phyloP scores from a whole-genome alignment of 1,284 basidiomycete species.

The Cystobasidium sp. region DNA sequence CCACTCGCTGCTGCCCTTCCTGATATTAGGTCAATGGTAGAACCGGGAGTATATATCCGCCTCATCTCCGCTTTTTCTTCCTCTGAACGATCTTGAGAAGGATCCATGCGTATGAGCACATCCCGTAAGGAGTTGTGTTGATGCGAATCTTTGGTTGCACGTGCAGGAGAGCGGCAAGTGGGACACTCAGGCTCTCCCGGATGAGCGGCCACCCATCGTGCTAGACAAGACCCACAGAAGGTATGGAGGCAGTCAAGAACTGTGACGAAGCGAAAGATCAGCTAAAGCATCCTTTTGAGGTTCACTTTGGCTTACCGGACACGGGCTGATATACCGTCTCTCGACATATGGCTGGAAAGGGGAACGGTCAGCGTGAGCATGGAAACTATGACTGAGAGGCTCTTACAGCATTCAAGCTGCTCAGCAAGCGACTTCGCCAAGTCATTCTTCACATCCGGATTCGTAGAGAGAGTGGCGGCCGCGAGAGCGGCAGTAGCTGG shows the following conservation, averaged over 20 bases:
- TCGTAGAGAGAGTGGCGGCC: constrained; percentile 34
- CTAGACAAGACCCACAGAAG: constrained; percentile 41
- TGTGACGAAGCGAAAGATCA: neutral
- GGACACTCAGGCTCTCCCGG: constrained; percentile 41
- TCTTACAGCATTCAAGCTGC: constrained; percentile 43
- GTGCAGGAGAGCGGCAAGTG: constrained; percentile 42
- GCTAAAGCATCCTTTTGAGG: neutral
- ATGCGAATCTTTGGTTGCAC: constrained; percentile 43
- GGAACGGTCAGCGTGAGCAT: neutral
- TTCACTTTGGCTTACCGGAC: constrained; percentile 31
- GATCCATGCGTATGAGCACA: constrained; percentile 41
- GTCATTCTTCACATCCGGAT: constrained; percentile 31
- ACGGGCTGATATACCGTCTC: constrained; percentile 43
- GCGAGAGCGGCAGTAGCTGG: constrained; percentile 23
- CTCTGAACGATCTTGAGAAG: constrained; percentile 27
- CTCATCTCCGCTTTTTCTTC: constrained; percentile 44
- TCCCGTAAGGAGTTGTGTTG: constrained; percentile 38
- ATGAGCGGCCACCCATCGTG: constrained; percentile 36
- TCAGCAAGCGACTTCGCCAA: constrained; percentile 35
- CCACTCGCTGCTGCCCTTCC: constrained; percentile 11
- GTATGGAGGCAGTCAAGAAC: constrained; percentile 44
- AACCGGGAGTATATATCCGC: constrained; percentile 37
- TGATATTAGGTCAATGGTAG: constrained; percentile 32
- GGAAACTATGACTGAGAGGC: neutral
- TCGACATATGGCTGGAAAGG: constrained; percentile 20